phyloP scores from a whole-genome alignment of 169 alveolate genomes.

The Plasmodium reichenowi region DNA sequence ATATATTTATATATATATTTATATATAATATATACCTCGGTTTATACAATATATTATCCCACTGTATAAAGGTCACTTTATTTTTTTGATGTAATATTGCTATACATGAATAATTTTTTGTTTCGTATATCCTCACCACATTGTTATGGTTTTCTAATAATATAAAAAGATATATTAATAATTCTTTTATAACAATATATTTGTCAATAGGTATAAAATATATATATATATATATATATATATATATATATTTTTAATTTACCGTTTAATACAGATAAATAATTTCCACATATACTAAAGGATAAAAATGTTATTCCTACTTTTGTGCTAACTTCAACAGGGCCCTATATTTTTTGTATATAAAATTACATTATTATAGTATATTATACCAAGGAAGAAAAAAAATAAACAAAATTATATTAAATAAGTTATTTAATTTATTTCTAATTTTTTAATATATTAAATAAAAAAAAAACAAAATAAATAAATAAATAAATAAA shows the following conservation, averaged over 20 bases:
- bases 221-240: neutral
- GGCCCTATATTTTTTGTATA: no score
- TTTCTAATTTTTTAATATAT: no score
- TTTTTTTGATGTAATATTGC: slow-evolving; percentile 45
- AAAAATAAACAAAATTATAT: no score
- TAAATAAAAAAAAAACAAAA: no score
- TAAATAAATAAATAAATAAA: no score
- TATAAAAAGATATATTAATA: neutral
- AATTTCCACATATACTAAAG: slow-evolving; percentile 45
- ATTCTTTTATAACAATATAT: neutral
- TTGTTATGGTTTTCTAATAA: slow-evolving; percentile 37
- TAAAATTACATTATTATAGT: no score
- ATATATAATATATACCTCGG: slow-evolving; percentile 31
- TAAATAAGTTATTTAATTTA: no score
- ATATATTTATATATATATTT: neutral
- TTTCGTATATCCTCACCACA: slow-evolving; percentile 22
- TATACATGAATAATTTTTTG: slow-evolving; percentile 36
- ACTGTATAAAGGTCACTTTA: slow-evolving; percentile 1
- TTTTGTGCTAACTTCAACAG: neutral
- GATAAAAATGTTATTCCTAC: slow-evolving; percentile 37
- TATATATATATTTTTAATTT: neutral
- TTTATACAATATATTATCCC: slow-evolving; percentile 38
- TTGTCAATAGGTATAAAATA: neutral
- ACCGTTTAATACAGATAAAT: slow-evolving; percentile 33
- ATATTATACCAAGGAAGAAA: no score